Evolutionary conservation across 495 filamentous ascomycete genomes (phyloP), one percentile per base, ranked within the genome.

Genomic region (Penicillium coffeae): DNA sequence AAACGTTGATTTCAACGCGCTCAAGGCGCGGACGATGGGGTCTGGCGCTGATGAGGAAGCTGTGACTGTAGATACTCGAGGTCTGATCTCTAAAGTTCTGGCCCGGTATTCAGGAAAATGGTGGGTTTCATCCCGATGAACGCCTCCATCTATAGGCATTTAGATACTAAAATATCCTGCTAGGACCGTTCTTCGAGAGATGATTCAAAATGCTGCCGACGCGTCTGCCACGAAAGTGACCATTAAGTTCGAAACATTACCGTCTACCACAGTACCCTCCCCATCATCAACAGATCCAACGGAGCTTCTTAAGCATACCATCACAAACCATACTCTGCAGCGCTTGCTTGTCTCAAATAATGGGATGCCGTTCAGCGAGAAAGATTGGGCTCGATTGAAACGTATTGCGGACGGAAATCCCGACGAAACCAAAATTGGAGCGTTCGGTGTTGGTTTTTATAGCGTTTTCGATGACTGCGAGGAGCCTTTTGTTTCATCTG

Each of bases 361-460:
- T 64, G 94, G 94, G 27, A 75, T 86, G 44, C 75, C 84, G 1
- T 99, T 99, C 55, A 82, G 80, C 27, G 79, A 83, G 42, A 89
- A 87, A 14, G 94, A 99, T 67, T 99, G 94, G 94, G 79, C 81
- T 36, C 79, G 94, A 47, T 62, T 99, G 58, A 97, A 97, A 73
- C 84, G 90, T 45, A 99, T 99, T 53, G 94, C 94, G 12, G 92
- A 97, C 67, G 94, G 94, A 10, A 99, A 99, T 60, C 94, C 94
- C 0, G 92, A 97, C 64, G 94, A 97, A 66, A 95, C 89, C 3
- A 97, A 99, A 72, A 97, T 99, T 57, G 94, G 94, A 15, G 94
- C 94, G 3, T 99, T 97, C 63, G 94, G 94, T 38, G 94, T 99
- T 32, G 94, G 94, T 2, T 97, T 99, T 66, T 99, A 99, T 73